These are phyloP conservation scores for Rhazya stricta DNA, from an alignment of 257 asterid genomes.

Conservation along the genomic window DNA sequence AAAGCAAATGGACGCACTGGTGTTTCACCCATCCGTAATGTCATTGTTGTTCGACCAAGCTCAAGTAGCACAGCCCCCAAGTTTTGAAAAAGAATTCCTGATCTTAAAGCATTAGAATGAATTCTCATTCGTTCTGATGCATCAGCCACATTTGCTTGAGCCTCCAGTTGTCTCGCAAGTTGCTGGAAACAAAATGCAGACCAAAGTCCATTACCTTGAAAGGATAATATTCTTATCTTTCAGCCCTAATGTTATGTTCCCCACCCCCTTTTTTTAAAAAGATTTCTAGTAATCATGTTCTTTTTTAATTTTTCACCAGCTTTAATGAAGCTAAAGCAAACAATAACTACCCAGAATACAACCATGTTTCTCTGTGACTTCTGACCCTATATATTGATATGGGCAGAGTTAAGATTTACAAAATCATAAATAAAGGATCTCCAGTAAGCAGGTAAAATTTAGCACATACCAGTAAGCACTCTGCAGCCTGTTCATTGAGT, in stretches of 20 bases:
- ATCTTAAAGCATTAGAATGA: conserved; percentile 66
- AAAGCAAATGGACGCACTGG: conserved; percentile 41
- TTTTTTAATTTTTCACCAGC: neutral
- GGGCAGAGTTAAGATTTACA: neutral
- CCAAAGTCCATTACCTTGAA: neutral
- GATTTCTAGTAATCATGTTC: too few relatives aligned
- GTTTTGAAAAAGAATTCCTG: conserved; percentile 70
- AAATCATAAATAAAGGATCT: neutral
- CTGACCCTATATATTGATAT: neutral
- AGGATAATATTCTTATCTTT: neutral
- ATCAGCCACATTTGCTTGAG: conserved; percentile 56
- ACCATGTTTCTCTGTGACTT: neutral
- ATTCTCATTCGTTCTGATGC: conserved; percentile 61
- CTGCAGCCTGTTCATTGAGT: conserved; percentile 57
- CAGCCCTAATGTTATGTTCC: neutral
- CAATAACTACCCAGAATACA: neutral
- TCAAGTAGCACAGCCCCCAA: conserved; percentile 85
- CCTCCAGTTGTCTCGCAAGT: conserved; percentile 59
- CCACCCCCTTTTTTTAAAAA: too few relatives aligned
- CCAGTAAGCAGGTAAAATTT: neutral
- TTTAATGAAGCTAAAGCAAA: neutral
- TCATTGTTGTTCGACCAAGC: conserved; percentile 90
- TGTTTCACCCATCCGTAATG: conserved; percentile 82
- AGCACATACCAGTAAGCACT: conserved; percentile 73
- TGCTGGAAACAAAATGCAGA: conserved; percentile 39